Percentiles rank a stretch among this genome's conserved stretches.
phyloP scores from a whole-genome alignment of 305 asterid species.

The Rubia occidens region DNA sequence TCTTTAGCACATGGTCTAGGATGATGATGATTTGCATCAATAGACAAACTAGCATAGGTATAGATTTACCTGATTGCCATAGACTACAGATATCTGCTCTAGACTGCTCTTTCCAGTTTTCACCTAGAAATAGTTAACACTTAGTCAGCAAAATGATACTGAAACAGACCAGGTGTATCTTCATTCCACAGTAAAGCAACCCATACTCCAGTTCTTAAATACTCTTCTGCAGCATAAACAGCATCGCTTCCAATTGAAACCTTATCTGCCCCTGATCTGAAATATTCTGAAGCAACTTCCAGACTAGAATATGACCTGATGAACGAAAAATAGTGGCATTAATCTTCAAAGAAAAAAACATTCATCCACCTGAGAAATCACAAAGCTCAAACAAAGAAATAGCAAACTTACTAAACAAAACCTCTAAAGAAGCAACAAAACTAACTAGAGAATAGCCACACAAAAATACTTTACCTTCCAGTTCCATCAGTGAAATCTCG shows the following conservation, averaged over 20 bases:
- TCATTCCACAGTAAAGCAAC: slow-evolving; percentile 1
- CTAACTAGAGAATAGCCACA: not conserved
- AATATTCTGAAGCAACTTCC: slow-evolving; percentile 97
- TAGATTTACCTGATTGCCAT: slow-evolving; percentile 75
- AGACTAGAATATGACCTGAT: slow-evolving; percentile 80
- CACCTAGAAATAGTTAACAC: slow-evolving; percentile 36
- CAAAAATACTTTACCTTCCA: slow-evolving; percentile 39
- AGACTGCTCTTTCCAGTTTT: slow-evolving; percentile 85
- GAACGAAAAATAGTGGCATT: slow-evolving; percentile 4
- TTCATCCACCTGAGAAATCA: not conserved
- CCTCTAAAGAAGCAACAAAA: not conserved
- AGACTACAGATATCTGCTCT: slow-evolving; percentile 84
- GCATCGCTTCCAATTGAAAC: slow-evolving; percentile 96
- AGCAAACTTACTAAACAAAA: not conserved
- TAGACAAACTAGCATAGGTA: not conserved
- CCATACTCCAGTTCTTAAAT: slow-evolving; percentile 60
- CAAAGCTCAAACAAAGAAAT: not conserved
- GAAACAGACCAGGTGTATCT: not conserved
- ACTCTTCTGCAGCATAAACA: slow-evolving; percentile 93
- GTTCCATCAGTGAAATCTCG: slow-evolving; percentile 82
- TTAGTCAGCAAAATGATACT: slow-evolving; percentile 5
- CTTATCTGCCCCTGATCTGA: slow-evolving; percentile 97
- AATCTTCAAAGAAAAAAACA: not conserved
- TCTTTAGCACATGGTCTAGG: not conserved
- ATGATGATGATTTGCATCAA: not conserved